A percentile compares a stretch with the other conserved stretches of the same genome.
phyloP scores from a whole-genome alignment of 83 land plant species.

The Picea abies region DNA sequence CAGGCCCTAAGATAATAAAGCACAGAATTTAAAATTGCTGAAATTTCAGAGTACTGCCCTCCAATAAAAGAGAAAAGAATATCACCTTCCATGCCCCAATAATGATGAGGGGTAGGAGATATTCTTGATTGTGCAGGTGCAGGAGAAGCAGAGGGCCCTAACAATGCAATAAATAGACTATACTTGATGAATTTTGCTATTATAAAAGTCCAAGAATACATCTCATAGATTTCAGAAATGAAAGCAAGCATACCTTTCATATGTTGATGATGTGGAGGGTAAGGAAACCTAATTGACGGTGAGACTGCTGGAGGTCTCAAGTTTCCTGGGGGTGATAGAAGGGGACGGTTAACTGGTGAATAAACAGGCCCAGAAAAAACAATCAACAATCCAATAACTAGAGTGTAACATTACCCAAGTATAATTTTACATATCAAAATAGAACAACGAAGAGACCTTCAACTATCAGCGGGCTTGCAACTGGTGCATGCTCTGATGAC shows the following conservation, averaged over 20 bases:
- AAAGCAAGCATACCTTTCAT: no score
- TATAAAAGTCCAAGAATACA: no score
- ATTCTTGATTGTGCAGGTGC: neutral
- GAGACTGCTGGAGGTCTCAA: constrained; percentile 6
- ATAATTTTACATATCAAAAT: neutral
- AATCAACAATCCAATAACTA: constrained; percentile 3
- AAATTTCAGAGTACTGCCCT: neutral
- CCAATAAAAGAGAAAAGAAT: neutral
- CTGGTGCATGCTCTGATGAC: neutral
- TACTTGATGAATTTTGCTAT: no score
- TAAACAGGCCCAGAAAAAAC: constrained; percentile 5
- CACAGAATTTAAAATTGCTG: neutral
- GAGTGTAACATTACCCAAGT: neutral
- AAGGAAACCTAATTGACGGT: neutral
- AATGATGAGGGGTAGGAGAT: neutral
- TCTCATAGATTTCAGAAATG: neutral
- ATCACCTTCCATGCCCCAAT: neutral
- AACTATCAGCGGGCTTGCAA: neutral
- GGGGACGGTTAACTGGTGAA: constrained; percentile 8
- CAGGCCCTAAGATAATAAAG: constrained; percentile 6
- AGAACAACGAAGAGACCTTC: constrained; percentile 6
- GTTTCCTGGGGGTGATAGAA: constrained; percentile 8
- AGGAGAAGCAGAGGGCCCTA: neutral
- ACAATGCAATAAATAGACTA: neutral
- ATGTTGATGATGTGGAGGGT: constrained; percentile 11